Percentiles rank a stretch among this genome's conserved stretches.
These are phyloP conservation scores for Trichosporon asahii DNA, from an alignment of 1,284 basidiomycete genomes.

Conservation along the genomic window DNA sequence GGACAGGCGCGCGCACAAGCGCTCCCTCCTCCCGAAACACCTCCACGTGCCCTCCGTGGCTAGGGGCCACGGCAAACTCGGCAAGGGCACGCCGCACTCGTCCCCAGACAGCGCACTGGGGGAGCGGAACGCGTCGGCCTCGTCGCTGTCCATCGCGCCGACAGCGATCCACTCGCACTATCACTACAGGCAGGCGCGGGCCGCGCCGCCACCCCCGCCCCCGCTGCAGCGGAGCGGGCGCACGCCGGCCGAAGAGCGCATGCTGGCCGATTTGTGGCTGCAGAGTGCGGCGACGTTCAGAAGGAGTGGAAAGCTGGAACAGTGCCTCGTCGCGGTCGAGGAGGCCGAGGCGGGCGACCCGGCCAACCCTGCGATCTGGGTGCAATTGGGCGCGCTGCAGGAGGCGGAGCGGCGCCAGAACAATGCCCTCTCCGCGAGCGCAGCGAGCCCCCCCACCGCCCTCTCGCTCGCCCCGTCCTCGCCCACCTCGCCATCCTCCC, in stretches of 20 bases:
- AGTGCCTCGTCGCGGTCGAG: constrained; percentile 84
- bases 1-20: constrained; percentile 16
- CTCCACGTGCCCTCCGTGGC: constrained; percentile 39
- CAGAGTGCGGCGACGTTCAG: constrained; percentile 92
- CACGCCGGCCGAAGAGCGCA: constrained; percentile 62
- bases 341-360: constrained; percentile 90
- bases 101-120: not conserved
- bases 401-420: constrained; percentile 27
- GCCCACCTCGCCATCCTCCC: no score
- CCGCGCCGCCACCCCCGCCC: constrained; percentile 29
- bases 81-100: constrained; percentile 18
- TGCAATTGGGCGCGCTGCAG: constrained; percentile 81
- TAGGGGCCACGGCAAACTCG: not conserved
- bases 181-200: constrained; percentile 18
- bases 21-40: constrained; percentile 41
- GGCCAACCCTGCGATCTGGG: constrained; percentile 85
- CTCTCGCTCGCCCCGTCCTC: no score
- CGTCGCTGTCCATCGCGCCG: constrained; percentile 54
- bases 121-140: constrained; percentile 21
- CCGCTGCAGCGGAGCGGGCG: constrained; percentile 36
- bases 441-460: no score
- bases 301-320: constrained; percentile 79
- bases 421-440: no score
- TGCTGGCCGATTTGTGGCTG: constrained; percentile 86
- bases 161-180: constrained; percentile 81